Percentiles rank a stretch among this genome's conserved stretches.
phyloP scores from a whole-genome alignment of 1,139 yeast genomes.

The Yamadazyma trypodendri region DNA sequence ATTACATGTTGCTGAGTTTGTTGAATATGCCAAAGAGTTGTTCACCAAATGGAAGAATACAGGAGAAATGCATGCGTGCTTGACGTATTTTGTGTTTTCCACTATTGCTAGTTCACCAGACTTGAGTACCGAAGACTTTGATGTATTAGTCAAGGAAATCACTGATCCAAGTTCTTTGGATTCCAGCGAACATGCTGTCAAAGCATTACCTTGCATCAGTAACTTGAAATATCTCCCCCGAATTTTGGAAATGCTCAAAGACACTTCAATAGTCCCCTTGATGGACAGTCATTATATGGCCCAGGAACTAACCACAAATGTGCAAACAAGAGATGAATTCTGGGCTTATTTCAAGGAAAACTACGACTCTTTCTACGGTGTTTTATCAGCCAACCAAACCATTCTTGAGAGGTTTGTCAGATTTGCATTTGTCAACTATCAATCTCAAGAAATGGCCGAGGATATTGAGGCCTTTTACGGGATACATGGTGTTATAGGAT shows the following conservation, averaged over 20 bases:
- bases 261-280: slow-evolving; percentile 50
- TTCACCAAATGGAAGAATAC: slow-evolving; percentile 37
- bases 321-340: slow-evolving; percentile 45
- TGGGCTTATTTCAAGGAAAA: slow-evolving; percentile 58
- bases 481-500: slow-evolving; percentile 57
- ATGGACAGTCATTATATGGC: slow-evolving; percentile 71
- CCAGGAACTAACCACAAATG: slow-evolving; percentile 50
- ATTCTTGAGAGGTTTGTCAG: slow-evolving; percentile 65
- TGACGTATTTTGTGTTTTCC: slow-evolving; percentile 52
- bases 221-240: slow-evolving; percentile 32
- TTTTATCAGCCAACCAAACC: slow-evolving; percentile 56
- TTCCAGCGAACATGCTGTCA: slow-evolving; percentile 63
- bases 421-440: slow-evolving; percentile 48
- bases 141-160: slow-evolving; percentile 49
- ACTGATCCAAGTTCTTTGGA: slow-evolving; percentile 60
- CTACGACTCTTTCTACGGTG: slow-evolving; percentile 46
- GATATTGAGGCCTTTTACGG: slow-evolving; percentile 53
- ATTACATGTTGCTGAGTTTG: slow-evolving; percentile 48
- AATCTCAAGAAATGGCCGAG: slow-evolving; percentile 38
- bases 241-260: slow-evolving; percentile 40
- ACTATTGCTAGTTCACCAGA: slow-evolving; percentile 46
- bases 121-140: slow-evolving; percentile 44
- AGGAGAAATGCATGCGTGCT: slow-evolving; percentile 51
- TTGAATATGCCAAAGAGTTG: slow-evolving; percentile 42
- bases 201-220: slow-evolving; percentile 59